Percentiles rank a stretch among this genome's conserved stretches.
Conservation (phyloP, 257 asterid genomes). For the Solanum lycopersicoides region DNA sequence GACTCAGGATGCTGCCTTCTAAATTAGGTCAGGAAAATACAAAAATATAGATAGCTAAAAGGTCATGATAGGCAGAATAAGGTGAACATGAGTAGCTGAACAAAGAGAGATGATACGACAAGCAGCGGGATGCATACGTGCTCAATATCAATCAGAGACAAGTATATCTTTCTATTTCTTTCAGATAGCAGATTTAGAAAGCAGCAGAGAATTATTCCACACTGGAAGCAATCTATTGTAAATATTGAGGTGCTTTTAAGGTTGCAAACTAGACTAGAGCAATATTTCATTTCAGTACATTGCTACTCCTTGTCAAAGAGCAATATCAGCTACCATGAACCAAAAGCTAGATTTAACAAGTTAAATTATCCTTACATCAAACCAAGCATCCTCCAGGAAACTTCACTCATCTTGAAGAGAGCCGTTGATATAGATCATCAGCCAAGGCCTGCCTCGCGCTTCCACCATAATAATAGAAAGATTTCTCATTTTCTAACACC, state of each 20-base stretch:
- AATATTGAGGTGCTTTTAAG: neutral
- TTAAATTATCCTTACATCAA: conserved; percentile 16
- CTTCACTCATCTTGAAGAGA: conserved; percentile 60
- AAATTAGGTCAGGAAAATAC: neutral
- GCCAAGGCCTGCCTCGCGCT: conserved; percentile 76
- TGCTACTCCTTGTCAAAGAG: neutral
- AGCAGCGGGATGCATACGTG: neutral
- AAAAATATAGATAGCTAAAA: neutral
- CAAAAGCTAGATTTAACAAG: conserved; percentile 17
- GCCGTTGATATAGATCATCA: conserved; percentile 79
- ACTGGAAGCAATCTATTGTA: neutral
- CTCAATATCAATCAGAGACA: neutral
- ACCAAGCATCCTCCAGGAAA: neutral
- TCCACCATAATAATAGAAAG: conserved; percentile 65
- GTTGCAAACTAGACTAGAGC: neutral
- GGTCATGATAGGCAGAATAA: neutral
- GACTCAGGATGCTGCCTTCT: neutral
- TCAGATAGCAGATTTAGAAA: neutral
- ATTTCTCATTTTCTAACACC: conserved; percentile 75
- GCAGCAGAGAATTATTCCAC: neutral
- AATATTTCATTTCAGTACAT: neutral
- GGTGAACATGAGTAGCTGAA: neutral
- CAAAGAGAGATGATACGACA: neutral
- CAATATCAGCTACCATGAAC: neutral
- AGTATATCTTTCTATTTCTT: neutral